Base-by-base conservation (phyloP, 306 rosid genomes). In the Cucumis cinereus region DNA sequence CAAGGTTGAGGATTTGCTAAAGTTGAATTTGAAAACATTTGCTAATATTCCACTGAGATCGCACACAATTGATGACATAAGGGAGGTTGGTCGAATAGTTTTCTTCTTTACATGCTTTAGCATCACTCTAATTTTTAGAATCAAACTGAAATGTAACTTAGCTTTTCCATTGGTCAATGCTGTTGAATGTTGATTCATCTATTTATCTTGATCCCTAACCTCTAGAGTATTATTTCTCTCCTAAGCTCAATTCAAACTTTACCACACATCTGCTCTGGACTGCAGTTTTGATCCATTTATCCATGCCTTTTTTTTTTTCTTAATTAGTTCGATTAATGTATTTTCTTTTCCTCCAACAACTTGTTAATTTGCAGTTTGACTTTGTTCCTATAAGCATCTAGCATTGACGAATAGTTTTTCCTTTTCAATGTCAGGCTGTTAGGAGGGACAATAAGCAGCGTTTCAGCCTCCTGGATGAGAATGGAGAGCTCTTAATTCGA, bases 381-480 rank as follows among this genome's bases (percentile, higher is more conserved):
- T 52, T 54, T 60, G 10, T 60, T 12, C 22, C 12, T 77, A 14
- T 22, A 12, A 4, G 20, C 35, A 73, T 61, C 75, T 22, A 59
- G 59, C 16, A 2, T 40, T 43, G 62, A 50, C 8, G 23, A 17
- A 30, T 40, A 55, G 53, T 66, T 66, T 69, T 75, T 81, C 5
- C n/a, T 79, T 79, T 71, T 56, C 80, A 63, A 79, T 62, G 38
- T 67, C 73, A 94, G 98, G 98, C 96, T 79, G 96, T 94, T 64
- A 67, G 76, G 77, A 90, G 78, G 84, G 98, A 91, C 86, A 86
- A 89, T 68, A 94, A 94, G 92, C 97, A 89, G 86, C 92, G 97
- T 5, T 90, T 91, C 67, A 75, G 91, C 83, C 95, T 94, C 71
- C 69, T 86, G 69, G 96, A 94, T 87, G 97, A 94, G 73, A 83